Evolutionary conservation across 176 grass and related monocot species (phyloP).

Genomic region (Aegilops sharonensis): DNA sequence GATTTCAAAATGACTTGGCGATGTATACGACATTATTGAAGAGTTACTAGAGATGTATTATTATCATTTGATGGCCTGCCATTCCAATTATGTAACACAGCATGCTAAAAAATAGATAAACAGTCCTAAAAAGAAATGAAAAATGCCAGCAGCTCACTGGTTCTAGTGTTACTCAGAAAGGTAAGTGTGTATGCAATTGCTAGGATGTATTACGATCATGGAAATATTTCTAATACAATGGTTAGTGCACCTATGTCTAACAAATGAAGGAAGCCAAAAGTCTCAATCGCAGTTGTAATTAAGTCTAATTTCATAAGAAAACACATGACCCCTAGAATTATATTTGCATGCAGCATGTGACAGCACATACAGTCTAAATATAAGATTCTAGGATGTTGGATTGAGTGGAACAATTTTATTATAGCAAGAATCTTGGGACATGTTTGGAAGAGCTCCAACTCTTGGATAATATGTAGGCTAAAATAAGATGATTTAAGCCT

Average conservation of each 20-base stretch:
- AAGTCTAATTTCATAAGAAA: neutral
- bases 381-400: neutral
- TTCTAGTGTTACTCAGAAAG: neutral
- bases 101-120: neutral
- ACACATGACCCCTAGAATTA: neutral
- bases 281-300: neutral
- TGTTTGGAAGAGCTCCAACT: neutral
- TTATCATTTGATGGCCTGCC: neutral
- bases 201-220: neutral
- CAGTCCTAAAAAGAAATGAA: neutral
- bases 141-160: neutral
- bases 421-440: neutral
- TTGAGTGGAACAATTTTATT: neutral
- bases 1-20: neutral
- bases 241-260: neutral
- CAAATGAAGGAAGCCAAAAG: neutral
- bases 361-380: neutral
- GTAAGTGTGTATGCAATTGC: neutral
- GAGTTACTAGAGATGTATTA: neutral
- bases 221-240: neutral
- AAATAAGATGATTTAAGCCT: neutral
- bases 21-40: neutral
- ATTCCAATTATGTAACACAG: neutral
- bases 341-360: neutral
- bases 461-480: neutral